Evolutionary conservation across 1,284 basidiomycete genomes (phyloP).

Genomic region (Cryptococcus sp.): DNA sequence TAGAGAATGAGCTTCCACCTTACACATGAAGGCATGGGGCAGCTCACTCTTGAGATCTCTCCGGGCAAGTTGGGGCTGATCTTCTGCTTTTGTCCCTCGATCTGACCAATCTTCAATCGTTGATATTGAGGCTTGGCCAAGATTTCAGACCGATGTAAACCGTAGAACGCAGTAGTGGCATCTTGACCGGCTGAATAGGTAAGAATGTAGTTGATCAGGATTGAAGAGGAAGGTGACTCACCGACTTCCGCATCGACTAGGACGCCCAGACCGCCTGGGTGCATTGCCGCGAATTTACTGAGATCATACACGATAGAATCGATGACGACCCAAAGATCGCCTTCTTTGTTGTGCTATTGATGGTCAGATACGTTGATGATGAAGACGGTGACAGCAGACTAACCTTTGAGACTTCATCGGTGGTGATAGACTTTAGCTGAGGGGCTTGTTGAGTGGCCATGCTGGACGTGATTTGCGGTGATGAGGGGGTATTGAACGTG

Average conservation of each 20-base stretch:
- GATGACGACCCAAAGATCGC: conserved; percentile 74
- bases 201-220: not conserved
- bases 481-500: too few species aligned
- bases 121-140: conserved; percentile 67
- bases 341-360: conserved; percentile 67
- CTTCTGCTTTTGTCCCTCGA: conserved; percentile 60
- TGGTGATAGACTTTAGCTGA: conserved; percentile 22
- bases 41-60: conserved; percentile 50
- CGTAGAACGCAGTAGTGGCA: conserved; percentile 78
- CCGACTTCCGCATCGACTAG: conserved; percentile 68
- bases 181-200: conserved; percentile 63
- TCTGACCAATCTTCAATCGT: conserved; percentile 63
- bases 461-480: not conserved
- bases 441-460: conserved; percentile 16
- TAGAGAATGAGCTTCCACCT: conserved; percentile 19
- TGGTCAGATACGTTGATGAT: not conserved
- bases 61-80: conserved; percentile 58
- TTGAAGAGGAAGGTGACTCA: conserved; percentile 44
- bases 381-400: not conserved
- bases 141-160: conserved; percentile 74
- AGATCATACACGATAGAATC: conserved; percentile 79
- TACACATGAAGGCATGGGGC: too few species aligned
- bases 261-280: conserved; percentile 75
- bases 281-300: conserved; percentile 68
- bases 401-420: conserved; percentile 50